Percentiles rank a stretch among this genome's conserved stretches.
Conservation (phyloP, 495 filamentous ascomycete genomes). For the Tetracladium marchalianum region DNA sequence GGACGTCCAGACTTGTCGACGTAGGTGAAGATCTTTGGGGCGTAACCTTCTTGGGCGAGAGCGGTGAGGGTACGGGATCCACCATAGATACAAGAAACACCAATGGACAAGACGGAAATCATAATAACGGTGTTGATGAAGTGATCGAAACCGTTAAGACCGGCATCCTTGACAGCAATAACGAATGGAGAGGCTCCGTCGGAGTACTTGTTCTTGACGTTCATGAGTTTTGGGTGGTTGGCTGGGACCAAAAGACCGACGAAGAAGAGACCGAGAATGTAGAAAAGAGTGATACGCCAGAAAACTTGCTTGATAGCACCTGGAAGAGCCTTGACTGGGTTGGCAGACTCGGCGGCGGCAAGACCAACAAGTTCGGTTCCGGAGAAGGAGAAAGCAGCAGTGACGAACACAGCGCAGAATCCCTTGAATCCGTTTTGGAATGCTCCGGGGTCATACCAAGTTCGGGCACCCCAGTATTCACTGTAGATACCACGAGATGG, state of each 20-base stretch:
- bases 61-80: conserved; percentile 57
- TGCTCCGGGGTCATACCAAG: conserved; percentile 46
- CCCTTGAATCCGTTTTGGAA: conserved; percentile 63
- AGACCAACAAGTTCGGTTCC: conserved; percentile 68
- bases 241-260: conserved; percentile 45
- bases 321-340: conserved; percentile 68
- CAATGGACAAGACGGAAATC: conserved; percentile 46
- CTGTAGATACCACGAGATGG: conserved; percentile 34
- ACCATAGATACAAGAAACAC: conserved; percentile 53
- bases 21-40: conserved; percentile 44
- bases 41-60: conserved; percentile 45
- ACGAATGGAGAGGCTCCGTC: conserved; percentile 56
- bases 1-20: conserved; percentile 51
- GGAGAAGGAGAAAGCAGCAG: conserved; percentile 56
- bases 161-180: conserved; percentile 53
- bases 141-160: conserved; percentile 53
- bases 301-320: conserved; percentile 72
- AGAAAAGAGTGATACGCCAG: conserved; percentile 82
- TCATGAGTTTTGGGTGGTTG: conserved; percentile 14
- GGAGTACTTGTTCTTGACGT: conserved; percentile 9
- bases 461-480: conserved; percentile 34
- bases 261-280: conserved; percentile 52
- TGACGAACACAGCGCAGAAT: conserved; percentile 55
- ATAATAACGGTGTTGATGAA: conserved; percentile 66
- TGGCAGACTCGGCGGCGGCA: conserved; percentile 70